Base-by-base conservation (phyloP, 2,329 filamentous ascomycete genomes). In the Colletotrichum trifolii region DNA sequence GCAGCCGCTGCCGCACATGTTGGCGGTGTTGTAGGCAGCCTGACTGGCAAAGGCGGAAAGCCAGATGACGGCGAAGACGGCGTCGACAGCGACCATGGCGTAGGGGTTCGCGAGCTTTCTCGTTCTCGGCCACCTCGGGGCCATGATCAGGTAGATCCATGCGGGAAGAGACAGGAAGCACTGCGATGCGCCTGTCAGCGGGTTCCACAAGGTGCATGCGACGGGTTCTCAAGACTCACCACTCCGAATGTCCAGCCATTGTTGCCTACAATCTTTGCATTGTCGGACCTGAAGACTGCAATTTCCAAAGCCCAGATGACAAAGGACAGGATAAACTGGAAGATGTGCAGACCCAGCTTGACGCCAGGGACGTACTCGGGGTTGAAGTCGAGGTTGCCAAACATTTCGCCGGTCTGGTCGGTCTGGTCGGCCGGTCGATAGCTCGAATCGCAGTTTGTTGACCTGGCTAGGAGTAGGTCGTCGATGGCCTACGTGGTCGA, bases 21-120 rank as follows among this genome's bases (percentile, higher is more conserved):
- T 81, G 25, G 81, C 79, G 3, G 82, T 80, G 77, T 91, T 90
- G 77, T 87, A 91, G 8, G 85, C 82, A 2, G 89, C 88, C 72
- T 91, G 87, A 15, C 86, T 84, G 36, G 89, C 85, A 73, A 91
- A 91, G 15, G 85, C 89, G 3, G 88, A 89, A 47, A 91, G 79
- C 88, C 89, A 91, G 67, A 91, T 77, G 69, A 91, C 74, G 71
- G 80, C 78, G 72, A 83, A 89, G 62, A 87, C 43, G n/a, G 75
- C 76, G 72, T 91, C 89, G 38, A 90, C 79, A 8, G 76, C 78
- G 33, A 87, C 77, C 82, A 91, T 87, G 66, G 82, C 88, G 69
- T 87, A 84, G 3, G 88, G 87, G 64, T 90, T 80, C 54, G 88
- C 89, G 57, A 88, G 81, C 67, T 82, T 86, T 59, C 86, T 83